Conservation (phyloP, 2,329 filamentous ascomycete genomes). For the Aspergillus awamori region DNA sequence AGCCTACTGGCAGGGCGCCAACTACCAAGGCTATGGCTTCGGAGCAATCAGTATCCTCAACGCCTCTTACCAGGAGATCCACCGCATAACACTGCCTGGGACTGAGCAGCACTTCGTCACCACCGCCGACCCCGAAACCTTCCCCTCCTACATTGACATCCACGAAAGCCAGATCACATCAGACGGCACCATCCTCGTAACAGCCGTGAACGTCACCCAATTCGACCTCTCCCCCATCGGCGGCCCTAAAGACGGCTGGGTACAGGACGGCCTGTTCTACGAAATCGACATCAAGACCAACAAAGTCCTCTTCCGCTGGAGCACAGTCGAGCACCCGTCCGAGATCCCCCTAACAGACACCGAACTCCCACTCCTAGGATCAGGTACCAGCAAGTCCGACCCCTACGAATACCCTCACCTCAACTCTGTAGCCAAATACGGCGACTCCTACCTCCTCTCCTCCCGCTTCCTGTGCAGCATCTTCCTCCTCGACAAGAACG, state of each 20-base stretch:
- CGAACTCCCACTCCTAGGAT: too few relatives aligned
- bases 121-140: slow-evolving; percentile 10
- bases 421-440: too few relatives aligned
- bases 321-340: slow-evolving; percentile 25
- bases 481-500: too few relatives aligned
- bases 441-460: too few relatives aligned
- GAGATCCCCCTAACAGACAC: slow-evolving; percentile 11
- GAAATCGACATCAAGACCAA: slow-evolving; percentile 32
- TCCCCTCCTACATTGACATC: slow-evolving; percentile 28
- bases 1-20: slow-evolving; percentile 30
- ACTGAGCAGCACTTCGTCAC: slow-evolving; percentile 19
- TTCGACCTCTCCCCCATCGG: slow-evolving; percentile 14
- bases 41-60: slow-evolving; percentile 27
- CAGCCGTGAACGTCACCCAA: too few relatives aligned
- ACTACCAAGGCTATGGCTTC: slow-evolving; percentile 22
- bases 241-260: slow-evolving; percentile 28
- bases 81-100: slow-evolving; percentile 22
- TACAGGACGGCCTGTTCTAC: slow-evolving; percentile 31
- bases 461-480: too few relatives aligned
- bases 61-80: slow-evolving; percentile 27
- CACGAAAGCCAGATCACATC: slow-evolving; percentile 29
- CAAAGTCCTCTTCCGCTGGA: slow-evolving; percentile 30
- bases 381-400: too few relatives aligned
- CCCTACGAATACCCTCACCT: too few relatives aligned
- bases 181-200: slow-evolving; percentile 27